Percentiles rank a stretch among this genome's conserved stretches.
Evolutionary conservation across 768 basidiomycete genomes (phyloP).

Genomic region (Dentipellis sp.): DNA sequence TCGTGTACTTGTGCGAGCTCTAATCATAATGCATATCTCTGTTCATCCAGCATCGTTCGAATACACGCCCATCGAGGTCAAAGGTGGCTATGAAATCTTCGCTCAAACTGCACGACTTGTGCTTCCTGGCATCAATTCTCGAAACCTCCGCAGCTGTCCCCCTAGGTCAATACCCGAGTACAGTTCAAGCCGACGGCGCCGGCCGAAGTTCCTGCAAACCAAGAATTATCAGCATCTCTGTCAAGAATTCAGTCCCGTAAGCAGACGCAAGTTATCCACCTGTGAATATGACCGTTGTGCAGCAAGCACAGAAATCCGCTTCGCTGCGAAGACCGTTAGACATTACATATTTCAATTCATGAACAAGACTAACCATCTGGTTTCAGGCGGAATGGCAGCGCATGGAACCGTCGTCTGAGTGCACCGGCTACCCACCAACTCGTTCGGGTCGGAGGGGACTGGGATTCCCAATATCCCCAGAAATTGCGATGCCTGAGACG

Average conservation of each 20-base stretch:
- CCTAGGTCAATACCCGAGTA: not conserved
- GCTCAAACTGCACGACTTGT: too few species aligned
- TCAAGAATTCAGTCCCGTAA: not conserved
- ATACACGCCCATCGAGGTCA: too few species aligned
- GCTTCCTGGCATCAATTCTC: too few species aligned
- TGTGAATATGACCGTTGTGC: not conserved
- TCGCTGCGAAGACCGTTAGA: not conserved
- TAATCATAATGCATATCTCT: too few species aligned
- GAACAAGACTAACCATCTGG: too few species aligned
- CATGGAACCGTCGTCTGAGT: not conserved
- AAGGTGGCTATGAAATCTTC: too few species aligned
- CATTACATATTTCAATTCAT: too few species aligned
- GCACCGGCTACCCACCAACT: not conserved
- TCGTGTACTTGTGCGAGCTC: too few species aligned
- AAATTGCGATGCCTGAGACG: not conserved
- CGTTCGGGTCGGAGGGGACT: slow-evolving; percentile 1
- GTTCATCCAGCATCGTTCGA: too few species aligned
- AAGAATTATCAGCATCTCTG: not conserved
- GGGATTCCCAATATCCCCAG: not conserved
- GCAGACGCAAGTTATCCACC: not conserved
- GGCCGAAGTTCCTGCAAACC: not conserved
- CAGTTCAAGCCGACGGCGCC: slow-evolving; percentile 1
- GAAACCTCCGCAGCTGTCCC: not conserved
- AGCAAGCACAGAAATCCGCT: slow-evolving; percentile 1
- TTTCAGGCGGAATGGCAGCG: not conserved